phyloP scores from a whole-genome alignment of 495 filamentous ascomycete species.

The Xylaria longipes region DNA sequence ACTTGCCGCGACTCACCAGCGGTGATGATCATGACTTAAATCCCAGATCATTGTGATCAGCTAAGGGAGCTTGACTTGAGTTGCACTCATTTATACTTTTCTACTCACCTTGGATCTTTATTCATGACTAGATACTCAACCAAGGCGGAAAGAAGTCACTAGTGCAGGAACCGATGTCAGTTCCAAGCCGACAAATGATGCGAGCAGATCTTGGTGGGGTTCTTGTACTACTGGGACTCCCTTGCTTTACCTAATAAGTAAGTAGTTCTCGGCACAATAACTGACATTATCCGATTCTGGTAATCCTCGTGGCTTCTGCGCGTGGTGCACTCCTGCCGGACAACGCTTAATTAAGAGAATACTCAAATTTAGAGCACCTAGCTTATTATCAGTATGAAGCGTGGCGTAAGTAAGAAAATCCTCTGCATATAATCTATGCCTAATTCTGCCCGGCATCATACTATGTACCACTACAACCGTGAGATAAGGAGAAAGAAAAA shows the following conservation, averaged over 20 bases:
- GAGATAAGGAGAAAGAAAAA: neutral
- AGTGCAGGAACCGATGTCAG: neutral
- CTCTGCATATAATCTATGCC: neutral
- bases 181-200: neutral
- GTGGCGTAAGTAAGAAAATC: neutral
- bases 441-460: neutral
- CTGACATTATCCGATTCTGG: slow-evolving; percentile 7
- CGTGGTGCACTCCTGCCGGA: neutral
- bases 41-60: slow-evolving; percentile 2
- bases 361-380: neutral
- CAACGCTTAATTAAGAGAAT: neutral
- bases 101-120: neutral
- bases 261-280: neutral
- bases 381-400: neutral
- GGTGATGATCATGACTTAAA: slow-evolving; percentile 2
- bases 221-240: slow-evolving; percentile 2
- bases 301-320: slow-evolving; percentile 1
- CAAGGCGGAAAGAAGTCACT: neutral
- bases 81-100: neutral
- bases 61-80: neutral
- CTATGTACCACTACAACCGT: neutral
- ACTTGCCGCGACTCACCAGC: slow-evolving; percentile 7
- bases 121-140: neutral
- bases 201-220: slow-evolving; percentile 15
- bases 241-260: neutral